Base-by-base conservation (phyloP, 1,284 basidiomycete species). In the Rhodotorula sp. region DNA sequence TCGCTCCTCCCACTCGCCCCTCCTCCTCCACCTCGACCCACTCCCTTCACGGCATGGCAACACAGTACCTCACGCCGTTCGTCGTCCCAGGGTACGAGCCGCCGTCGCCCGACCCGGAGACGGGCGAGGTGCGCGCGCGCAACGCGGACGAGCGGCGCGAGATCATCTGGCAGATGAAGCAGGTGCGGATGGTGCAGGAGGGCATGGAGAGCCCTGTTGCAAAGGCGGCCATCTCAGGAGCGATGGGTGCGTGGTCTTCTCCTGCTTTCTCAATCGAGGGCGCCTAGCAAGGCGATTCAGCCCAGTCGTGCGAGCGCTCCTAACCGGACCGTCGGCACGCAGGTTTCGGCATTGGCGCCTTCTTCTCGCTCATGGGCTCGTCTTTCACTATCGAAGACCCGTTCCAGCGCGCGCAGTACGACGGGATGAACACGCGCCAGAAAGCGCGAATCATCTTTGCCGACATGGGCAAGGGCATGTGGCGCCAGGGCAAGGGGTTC, bases 331-430 rank as follows among this genome's bases (percentile, higher is more conserved):
- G 39, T 41, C 10, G 15, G 44, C 44, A 21, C 37, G 70, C 81
- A 91, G 96, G 94, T 70, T 89, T 98, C 79, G 94, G 87, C 21
- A 86, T 98, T 61, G 97, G 96, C 74, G 95, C 90, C 41, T 95
- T 98, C 85, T 94, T 99, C 84, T 92, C 93, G 1, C 86, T 99
- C 73, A 96, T 99, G 94, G 93, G 91, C 56, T 86, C 94, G 22
- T 94, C 92, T 44, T 96, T 99, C 80, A 90, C 91, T 37, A 94
- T 97, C 79, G 96, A 98, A 81, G 96, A 98, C 81, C 96, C 96
- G 12, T 83, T 93, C 81, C 39, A 76, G 78, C 56, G 82, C 78
- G 22, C 82, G 73, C 84, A 84, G n/a, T 78, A 78, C 46, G 74
- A 79, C 37, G 75, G 84, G 25, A 80, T 89, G 82, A 87, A 83